Evolutionary conservation across 495 filamentous ascomycete species (phyloP).

Genomic region (Sporormia fimetaria): DNA sequence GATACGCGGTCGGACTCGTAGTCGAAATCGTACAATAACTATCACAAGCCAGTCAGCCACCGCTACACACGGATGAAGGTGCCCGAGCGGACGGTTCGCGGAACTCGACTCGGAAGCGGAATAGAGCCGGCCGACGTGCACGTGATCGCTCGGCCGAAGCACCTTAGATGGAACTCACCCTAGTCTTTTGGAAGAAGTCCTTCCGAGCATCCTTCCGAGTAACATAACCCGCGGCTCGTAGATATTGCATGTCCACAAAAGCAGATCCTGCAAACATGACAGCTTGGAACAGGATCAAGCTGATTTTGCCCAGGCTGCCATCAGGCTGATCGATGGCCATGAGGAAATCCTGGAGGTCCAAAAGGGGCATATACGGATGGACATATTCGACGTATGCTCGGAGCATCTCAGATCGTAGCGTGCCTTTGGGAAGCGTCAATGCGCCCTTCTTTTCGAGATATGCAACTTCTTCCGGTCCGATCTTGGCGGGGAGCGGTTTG

Average conservation of each 20-base stretch:
- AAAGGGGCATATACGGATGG: conserved; percentile 78
- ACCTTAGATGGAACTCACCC: conserved; percentile 40
- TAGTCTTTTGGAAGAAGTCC: conserved; percentile 66
- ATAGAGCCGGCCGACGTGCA: no score
- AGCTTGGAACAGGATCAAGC: conserved; percentile 68
- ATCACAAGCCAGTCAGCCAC: no score
- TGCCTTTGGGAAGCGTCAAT: conserved; percentile 53
- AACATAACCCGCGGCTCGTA: conserved; percentile 57
- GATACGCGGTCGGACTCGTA: conserved; percentile 72
- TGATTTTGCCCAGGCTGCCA: conserved; percentile 54
- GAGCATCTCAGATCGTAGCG: conserved; percentile 60
- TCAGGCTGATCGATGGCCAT: conserved; percentile 52
- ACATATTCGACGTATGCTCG: conserved; percentile 71
- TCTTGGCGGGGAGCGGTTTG: conserved; percentile 55
- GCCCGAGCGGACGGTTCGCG: no score
- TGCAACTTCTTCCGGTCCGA: conserved; percentile 60
- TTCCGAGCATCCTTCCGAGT: conserved; percentile 64
- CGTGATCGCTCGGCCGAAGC: conserved; percentile 5
- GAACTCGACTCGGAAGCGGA: no score
- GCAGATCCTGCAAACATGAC: conserved; percentile 73
- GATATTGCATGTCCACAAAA: conserved; percentile 59
- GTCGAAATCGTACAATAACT: conserved; percentile 73
- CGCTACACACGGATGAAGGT: no score
- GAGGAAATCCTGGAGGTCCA: conserved; percentile 67
- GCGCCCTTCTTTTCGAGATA: conserved; percentile 68